Conservation (phyloP, 441 rosid species). For the Lepidium campestre region DNA sequence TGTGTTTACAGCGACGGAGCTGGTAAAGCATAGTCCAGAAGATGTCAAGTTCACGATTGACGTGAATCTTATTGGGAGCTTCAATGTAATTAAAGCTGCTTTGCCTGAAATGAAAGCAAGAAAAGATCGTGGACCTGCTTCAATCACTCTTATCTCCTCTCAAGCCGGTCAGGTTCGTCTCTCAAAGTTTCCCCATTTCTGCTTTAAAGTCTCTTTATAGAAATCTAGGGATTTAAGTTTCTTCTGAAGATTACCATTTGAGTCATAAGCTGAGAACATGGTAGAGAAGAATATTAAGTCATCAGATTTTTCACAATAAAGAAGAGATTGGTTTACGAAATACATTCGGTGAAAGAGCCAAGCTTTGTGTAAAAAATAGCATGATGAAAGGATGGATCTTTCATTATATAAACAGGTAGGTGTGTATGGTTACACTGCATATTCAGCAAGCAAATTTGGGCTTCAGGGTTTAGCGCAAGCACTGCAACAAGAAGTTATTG, state of each 20-base stretch:
- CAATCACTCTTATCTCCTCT: constrained; percentile 77
- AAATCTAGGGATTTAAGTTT: not conserved
- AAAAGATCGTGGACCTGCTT: constrained; percentile 42
- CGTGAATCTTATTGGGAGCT: constrained; percentile 78
- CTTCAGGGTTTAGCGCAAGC: constrained; percentile 95
- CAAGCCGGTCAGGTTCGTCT: constrained; percentile 83
- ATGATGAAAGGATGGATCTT: not conserved
- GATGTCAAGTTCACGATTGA: constrained; percentile 74
- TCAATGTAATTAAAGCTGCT: constrained; percentile 79
- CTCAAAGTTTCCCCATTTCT: not conserved
- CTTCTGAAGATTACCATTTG: not conserved
- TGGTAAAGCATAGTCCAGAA: constrained; percentile 59
- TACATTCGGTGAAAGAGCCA: too few relatives aligned
- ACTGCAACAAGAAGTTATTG: constrained; percentile 86
- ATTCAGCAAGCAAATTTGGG: constrained; percentile 86
- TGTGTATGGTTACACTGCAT: constrained; percentile 87
- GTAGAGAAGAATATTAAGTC: not conserved
- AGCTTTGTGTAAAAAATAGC: not conserved
- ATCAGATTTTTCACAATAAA: too few relatives aligned
- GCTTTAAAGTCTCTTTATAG: too few relatives aligned
- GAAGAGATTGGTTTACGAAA: too few relatives aligned
- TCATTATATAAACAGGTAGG: constrained; percentile 47
- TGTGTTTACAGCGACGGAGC: constrained; percentile 57
- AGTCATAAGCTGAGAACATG: not conserved
- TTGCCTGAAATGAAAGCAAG: constrained; percentile 70